Evolutionary conservation across 805 yeast genomes (phyloP).

Genomic region (Myxozyma monticola): DNA sequence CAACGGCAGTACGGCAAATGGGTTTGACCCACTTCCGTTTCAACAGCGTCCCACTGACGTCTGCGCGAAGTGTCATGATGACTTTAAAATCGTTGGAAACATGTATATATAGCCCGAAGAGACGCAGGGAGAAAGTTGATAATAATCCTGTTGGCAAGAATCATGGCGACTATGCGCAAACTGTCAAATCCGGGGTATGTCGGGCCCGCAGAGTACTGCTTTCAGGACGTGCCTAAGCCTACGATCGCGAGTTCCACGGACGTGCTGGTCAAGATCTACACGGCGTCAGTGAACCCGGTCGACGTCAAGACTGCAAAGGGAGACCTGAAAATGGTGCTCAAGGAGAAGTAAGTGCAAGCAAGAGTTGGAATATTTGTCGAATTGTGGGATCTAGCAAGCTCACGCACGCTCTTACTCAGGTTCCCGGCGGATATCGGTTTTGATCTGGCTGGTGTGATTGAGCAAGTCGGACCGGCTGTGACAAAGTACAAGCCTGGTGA

Average conservation of each 20-base stretch:
- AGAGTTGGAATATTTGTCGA: too few species aligned
- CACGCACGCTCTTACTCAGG: background rate
- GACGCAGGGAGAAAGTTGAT: too few species aligned
- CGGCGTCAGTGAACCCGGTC: conserved; percentile 28
- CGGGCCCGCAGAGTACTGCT: conserved; percentile 7
- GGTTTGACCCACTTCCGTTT: too few species aligned
- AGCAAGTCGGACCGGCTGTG: conserved; percentile 25
- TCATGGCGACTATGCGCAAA: conserved; percentile 9
- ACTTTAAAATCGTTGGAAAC: background rate
- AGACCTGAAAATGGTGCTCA: background rate
- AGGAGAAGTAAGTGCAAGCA: conserved; percentile 6
- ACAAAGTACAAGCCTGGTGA: conserved; percentile 28
- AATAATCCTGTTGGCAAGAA: too few species aligned
- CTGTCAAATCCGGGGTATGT: conserved; percentile 3
- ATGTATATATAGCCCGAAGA: background rate
- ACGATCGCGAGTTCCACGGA: conserved; percentile 26
- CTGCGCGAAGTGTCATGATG: background rate
- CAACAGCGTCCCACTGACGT: too few species aligned
- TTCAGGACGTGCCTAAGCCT: conserved; percentile 13
- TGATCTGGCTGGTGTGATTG: conserved; percentile 31
- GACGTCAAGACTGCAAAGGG: conserved; percentile 22
- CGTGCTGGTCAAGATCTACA: conserved; percentile 27
- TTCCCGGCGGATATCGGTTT: conserved; percentile 27
- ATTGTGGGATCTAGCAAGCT: too few species aligned
- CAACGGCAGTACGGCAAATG: too few species aligned